A percentile compares a stretch with the other conserved stretches of the same genome.
These are phyloP conservation scores for Chloranthus sessilifolius DNA, from an alignment of 164 flowering plant genomes.

Conservation along the genomic window DNA sequence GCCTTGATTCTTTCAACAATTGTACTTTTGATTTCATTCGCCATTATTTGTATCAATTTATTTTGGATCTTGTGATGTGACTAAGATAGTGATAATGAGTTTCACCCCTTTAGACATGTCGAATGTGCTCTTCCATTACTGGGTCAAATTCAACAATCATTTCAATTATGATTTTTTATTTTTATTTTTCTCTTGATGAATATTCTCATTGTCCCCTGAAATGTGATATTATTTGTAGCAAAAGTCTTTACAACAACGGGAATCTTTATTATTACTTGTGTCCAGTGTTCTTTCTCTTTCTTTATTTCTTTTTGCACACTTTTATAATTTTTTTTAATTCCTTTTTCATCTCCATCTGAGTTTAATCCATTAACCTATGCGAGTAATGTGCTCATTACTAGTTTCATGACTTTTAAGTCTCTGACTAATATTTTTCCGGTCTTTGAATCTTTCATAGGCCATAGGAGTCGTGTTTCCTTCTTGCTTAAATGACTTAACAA, in stretches of 20 bases:
- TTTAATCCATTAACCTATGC: background rate
- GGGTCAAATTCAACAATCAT: background rate
- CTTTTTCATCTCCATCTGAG: background rate
- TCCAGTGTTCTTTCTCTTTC: constrained; percentile 1
- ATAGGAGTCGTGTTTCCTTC: background rate
- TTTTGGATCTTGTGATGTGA: background rate
- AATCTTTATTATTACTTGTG: too few relatives aligned
- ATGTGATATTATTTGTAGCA: background rate
- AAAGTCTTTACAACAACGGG: too few relatives aligned
- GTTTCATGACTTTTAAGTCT: background rate
- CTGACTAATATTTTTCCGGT: background rate
- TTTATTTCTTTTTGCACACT: too few relatives aligned
- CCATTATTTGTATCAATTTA: too few relatives aligned
- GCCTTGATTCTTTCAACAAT: background rate
- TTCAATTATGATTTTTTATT: too few relatives aligned
- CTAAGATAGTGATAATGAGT: background rate
- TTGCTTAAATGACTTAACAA: background rate
- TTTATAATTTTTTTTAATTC: background rate
- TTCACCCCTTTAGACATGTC: background rate
- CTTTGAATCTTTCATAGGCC: background rate
- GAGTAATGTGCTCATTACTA: background rate
- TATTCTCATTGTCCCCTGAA: background rate
- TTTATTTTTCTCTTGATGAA: background rate
- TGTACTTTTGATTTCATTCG: background rate
- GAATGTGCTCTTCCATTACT: background rate